Evolutionary conservation across 2,329 filamentous ascomycete genomes (phyloP), one percentile per base, ranked within the genome.

Genomic region (Hypoxylon sp.): DNA sequence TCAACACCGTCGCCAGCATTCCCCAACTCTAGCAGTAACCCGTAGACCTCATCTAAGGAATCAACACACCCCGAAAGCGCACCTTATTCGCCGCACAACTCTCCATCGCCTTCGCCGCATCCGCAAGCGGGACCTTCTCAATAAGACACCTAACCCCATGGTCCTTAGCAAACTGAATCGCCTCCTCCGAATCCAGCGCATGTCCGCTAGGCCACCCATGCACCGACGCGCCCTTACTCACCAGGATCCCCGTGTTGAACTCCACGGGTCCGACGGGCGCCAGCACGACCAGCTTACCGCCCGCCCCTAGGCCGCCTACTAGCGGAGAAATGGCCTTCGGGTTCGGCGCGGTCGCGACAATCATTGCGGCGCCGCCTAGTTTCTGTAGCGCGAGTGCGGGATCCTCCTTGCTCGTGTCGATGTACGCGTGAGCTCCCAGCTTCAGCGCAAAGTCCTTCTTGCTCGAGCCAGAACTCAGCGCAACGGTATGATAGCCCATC

Each of bases 401-500:
- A 46, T 89, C 84, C 25, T 82, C 79, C 39, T 81, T 80, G 68
- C 81, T 83, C 58, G 87, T 83, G 72, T 89, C 85, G 52, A 90
- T 84, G 73, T 89, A 84, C 71, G 87, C 86, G 46, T 81, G 81
- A 0, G 89, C 90, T 32, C 90, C 89, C 1, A 92, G 80, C 71
- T 84, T 75, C 62, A 79, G 76, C 0, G 91, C 90, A 73, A 94
- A 91, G 0, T 88, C 84, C 65, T 85, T 85, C 82, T 95, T 95
- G 70, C 81, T 83, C 64, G 87, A 84, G 7, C 88, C 87, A 0
- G 87, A 86, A 8, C 87, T 90, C 53, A 94, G 83, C 0, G 90
- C 92, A 1, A 88, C 87, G 4, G 92, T 87, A 62, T 87, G 84
- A 78, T 90, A 94, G 3, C 92, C 92, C 91, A 94, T 93, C 78